Conservation (phyloP, 1,284 basidiomycete genomes). For the Sphagnurus paluster region DNA sequence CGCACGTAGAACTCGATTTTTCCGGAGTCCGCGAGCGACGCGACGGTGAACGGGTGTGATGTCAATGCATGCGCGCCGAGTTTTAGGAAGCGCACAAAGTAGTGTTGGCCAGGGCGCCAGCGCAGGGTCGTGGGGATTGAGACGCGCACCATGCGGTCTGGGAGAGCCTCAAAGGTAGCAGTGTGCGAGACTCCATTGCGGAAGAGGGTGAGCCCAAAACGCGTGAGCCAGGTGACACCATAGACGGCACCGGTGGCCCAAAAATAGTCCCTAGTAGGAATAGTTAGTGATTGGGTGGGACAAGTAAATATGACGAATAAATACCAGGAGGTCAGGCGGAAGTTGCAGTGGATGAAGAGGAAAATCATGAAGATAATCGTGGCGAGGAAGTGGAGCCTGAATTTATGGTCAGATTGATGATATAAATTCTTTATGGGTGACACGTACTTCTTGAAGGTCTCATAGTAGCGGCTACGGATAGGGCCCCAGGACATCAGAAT, state of each 20-base stretch:
- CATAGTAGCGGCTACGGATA: slow-evolving; percentile 35
- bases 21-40: slow-evolving; percentile 26
- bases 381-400: slow-evolving; percentile 11
- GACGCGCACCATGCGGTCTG: slow-evolving; percentile 32
- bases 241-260: slow-evolving; percentile 36
- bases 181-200: slow-evolving; percentile 25
- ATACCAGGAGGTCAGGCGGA: slow-evolving; percentile 29
- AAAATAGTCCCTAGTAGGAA: slow-evolving; percentile 34
- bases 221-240: slow-evolving; percentile 29
- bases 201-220: slow-evolving; percentile 32
- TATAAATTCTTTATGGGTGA: too few species aligned
- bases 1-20: slow-evolving; percentile 28
- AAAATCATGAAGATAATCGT: slow-evolving; percentile 30
- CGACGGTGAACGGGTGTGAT: slow-evolving; percentile 43
- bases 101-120: slow-evolving; percentile 43
- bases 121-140: slow-evolving; percentile 26
- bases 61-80: slow-evolving; percentile 26
- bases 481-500: slow-evolving; percentile 33
- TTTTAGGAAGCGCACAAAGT: slow-evolving; percentile 38
- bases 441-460: slow-evolving; percentile 38
- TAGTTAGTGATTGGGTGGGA: neutral
- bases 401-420: neutral
- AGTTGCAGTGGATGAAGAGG: slow-evolving; percentile 39
- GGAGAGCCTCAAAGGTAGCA: slow-evolving; percentile 30
- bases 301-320: neutral